Evolutionary conservation across 805 yeast genomes (phyloP).

Genomic region (Lipomyces japonicus): DNA sequence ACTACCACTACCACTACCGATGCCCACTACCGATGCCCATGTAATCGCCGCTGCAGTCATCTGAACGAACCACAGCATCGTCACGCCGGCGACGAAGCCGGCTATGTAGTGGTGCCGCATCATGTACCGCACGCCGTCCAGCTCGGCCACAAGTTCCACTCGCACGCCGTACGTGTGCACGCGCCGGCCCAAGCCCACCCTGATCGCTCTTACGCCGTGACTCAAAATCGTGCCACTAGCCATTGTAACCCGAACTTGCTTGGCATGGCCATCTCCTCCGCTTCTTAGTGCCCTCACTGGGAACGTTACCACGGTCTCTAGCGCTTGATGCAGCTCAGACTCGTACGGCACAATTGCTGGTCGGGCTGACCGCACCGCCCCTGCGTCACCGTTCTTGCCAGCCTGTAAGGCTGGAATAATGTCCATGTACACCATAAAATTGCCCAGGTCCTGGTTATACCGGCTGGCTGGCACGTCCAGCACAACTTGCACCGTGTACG

Average conservation of each 20-base stretch:
- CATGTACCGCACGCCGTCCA: conserved; percentile 36
- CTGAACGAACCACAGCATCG: conserved; percentile 34
- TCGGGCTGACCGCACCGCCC: no score
- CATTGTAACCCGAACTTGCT: conserved; percentile 30
- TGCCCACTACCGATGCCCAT: conserved; percentile 4
- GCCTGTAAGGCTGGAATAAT: no score
- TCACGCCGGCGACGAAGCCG: conserved; percentile 31
- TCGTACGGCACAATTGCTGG: conserved; percentile 37
- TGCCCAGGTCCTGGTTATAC: conserved; percentile 35
- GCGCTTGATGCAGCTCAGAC: conserved; percentile 31
- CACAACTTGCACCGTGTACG: conserved; percentile 33
- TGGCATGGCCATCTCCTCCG: conserved; percentile 32
- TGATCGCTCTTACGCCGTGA: conserved; percentile 4
- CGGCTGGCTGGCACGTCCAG: conserved; percentile 36
- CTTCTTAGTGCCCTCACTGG: conserved; percentile 35
- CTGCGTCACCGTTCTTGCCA: no score
- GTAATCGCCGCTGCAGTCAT: conserved; percentile 13
- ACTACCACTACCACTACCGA: background rate
- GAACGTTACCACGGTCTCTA: conserved; percentile 32
- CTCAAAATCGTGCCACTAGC: conserved; percentile 25
- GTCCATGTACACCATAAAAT: conserved; percentile 35
- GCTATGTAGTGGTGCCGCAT: conserved; percentile 32
- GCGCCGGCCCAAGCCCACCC: conserved; percentile 31
- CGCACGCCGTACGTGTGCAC: conserved; percentile 31
- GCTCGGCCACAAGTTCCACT: conserved; percentile 32